A percentile compares a stretch with the other conserved stretches of the same genome.
These are phyloP conservation scores for Physcomitrellopsis africana DNA, from an alignment of 225 moss, liverwort and hornwort species.

Conservation along the genomic window DNA sequence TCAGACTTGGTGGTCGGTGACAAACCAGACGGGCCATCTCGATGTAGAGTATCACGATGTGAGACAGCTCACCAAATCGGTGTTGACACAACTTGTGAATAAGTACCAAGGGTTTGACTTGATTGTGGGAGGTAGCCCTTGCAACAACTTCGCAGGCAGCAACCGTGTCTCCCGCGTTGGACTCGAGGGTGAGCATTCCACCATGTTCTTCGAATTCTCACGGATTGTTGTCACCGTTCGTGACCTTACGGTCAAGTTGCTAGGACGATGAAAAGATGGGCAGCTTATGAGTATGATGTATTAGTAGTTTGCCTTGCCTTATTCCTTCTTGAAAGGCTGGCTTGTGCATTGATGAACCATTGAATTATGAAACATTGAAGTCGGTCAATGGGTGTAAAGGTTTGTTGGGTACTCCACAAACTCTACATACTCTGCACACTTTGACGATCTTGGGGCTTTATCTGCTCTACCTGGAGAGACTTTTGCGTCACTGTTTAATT, in stretches of 20 bases:
- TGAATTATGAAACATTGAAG: background rate
- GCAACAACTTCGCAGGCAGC: conserved; percentile 76
- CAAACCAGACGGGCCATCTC: conserved; percentile 48
- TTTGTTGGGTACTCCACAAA: background rate
- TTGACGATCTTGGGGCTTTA: background rate
- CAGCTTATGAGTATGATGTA: background rate
- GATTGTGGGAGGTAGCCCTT: conserved; percentile 84
- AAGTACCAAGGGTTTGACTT: conserved; percentile 69
- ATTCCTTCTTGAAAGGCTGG: background rate
- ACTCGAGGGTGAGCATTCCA: conserved; percentile 57
- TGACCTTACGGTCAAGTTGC: conserved; percentile 42
- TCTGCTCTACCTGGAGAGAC: background rate
- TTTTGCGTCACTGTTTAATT: too few species aligned
- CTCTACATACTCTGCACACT: background rate
- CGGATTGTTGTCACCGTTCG: conserved; percentile 59
- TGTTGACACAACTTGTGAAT: conserved; percentile 39
- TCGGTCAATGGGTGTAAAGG: background rate
- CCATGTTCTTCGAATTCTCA: conserved; percentile 75
- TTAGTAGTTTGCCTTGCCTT: conserved; percentile 7
- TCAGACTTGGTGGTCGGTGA: conserved; percentile 66
- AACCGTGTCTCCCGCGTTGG: conserved; percentile 62
- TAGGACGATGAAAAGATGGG: background rate
- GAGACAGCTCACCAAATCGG: conserved; percentile 35
- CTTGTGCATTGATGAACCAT: too few species aligned
- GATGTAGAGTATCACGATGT: conserved; percentile 45